A percentile compares a stretch with the other conserved stretches of the same genome.
Evolutionary conservation across 148 eudicot genomes (phyloP).

Genomic region (Cornus controversa): DNA sequence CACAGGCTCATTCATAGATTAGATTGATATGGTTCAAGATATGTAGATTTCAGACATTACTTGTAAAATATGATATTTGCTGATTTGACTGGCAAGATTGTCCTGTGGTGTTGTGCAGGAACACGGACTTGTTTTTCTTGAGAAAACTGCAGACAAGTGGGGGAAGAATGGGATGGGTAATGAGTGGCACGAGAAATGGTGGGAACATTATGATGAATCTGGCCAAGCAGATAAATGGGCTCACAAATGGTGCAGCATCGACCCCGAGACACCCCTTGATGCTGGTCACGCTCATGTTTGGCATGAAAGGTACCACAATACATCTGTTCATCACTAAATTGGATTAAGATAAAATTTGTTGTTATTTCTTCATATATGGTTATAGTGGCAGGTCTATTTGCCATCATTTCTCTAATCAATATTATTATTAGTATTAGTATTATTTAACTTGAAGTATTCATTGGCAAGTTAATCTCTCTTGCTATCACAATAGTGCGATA

Average conservation of each 20-base stretch:
- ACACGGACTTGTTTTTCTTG: constrained; percentile 55
- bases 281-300: constrained; percentile 95
- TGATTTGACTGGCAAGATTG: not conserved
- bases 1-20: no score
- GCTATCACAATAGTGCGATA: no score
- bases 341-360: not conserved
- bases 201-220: constrained; percentile 70
- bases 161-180: constrained; percentile 71
- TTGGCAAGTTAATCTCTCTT: no score
- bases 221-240: constrained; percentile 96
- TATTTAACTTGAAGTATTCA: no score
- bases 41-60: not conserved
- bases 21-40: constrained; percentile 3
- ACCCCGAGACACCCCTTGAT: constrained; percentile 68
- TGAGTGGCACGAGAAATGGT: constrained; percentile 94
- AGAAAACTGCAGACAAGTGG: constrained; percentile 95
- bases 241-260: constrained; percentile 88
- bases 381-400: no score
- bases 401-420: no score
- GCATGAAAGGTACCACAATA: constrained; percentile 72
- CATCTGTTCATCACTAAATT: not conserved
- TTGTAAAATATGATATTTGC: not conserved
- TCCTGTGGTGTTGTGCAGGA: constrained; percentile 36
- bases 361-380: not conserved
- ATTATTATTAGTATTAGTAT: no score